Percentiles rank a stretch among this genome's conserved stretches.
phyloP scores from a whole-genome alignment of 768 basidiomycete genomes.

The Leccinum sublutescens region DNA sequence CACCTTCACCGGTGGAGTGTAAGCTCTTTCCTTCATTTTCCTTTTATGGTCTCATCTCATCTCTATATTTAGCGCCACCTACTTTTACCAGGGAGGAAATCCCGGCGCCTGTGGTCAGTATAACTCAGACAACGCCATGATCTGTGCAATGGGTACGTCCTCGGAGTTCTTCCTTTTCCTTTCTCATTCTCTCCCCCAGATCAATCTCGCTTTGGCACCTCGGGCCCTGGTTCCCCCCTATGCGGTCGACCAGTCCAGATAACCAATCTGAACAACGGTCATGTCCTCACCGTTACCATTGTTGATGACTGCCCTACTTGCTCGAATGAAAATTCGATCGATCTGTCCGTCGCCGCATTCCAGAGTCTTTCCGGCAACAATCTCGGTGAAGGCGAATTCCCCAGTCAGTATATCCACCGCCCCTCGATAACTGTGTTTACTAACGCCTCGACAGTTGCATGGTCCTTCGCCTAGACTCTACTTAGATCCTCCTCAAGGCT shows the following conservation, averaged over 20 bases:
- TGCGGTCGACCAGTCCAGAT: slow-evolving; percentile 70
- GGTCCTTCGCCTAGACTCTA: slow-evolving; percentile 23
- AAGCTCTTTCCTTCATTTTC: slow-evolving; percentile 16
- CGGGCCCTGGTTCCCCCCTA: slow-evolving; percentile 44
- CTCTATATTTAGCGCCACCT: slow-evolving; percentile 49
- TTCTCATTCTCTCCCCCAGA: slow-evolving; percentile 37
- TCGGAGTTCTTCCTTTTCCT: background rate
- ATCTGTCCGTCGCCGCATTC: slow-evolving; percentile 74
- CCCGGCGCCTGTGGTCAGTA: slow-evolving; percentile 77
- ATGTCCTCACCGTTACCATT: slow-evolving; percentile 59
- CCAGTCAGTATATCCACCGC: slow-evolving; percentile 43
- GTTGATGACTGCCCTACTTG: slow-evolving; percentile 87
- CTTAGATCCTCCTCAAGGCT: slow-evolving; percentile 12
- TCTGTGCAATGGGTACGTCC: slow-evolving; percentile 63
- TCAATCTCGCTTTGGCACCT: slow-evolving; percentile 48
- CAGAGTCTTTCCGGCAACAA: slow-evolving; percentile 41
- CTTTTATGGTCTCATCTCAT: background rate
- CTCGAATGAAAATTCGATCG: slow-evolving; percentile 61
- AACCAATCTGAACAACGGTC: slow-evolving; percentile 53
- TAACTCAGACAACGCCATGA: slow-evolving; percentile 52
- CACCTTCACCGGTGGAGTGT: slow-evolving; percentile 42
- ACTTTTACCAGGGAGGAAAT: slow-evolving; percentile 66
- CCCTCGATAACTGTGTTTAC: background rate
- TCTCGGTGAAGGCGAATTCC: slow-evolving; percentile 49
- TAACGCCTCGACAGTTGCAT: slow-evolving; percentile 26